phyloP scores from a whole-genome alignment of 805 yeast species.

The Ogataea paradorogensis region DNA sequence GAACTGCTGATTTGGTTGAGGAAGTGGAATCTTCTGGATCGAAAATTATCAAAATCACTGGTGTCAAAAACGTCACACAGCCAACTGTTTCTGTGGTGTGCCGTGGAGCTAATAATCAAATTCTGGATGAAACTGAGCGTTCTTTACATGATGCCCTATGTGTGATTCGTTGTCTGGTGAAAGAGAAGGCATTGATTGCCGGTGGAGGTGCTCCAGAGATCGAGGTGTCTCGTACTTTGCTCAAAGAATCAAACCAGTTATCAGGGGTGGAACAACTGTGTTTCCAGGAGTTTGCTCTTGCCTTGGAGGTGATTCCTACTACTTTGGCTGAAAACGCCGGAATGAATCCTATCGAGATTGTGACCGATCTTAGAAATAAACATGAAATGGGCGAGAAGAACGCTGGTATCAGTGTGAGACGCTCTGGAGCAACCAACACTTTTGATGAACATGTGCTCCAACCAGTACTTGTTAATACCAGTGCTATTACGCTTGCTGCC shows the following conservation, averaged over 20 bases:
- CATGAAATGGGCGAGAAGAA: slow-evolving; percentile 88
- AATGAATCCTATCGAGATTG: slow-evolving; percentile 83
- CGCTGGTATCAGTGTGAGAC: slow-evolving; percentile 94
- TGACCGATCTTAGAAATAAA: slow-evolving; percentile 85
- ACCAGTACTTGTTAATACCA: slow-evolving; percentile 91
- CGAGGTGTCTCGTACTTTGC: slow-evolving; percentile 74
- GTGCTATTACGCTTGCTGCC: slow-evolving; percentile 91
- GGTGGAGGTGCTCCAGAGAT: slow-evolving; percentile 99
- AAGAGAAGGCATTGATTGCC: slow-evolving; percentile 85
- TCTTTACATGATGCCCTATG: slow-evolving; percentile 97
- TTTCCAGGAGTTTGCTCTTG: slow-evolving; percentile 88
- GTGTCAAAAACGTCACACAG: slow-evolving; percentile 56
- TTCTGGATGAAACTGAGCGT: slow-evolving; percentile 95
- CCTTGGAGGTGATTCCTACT: slow-evolving; percentile 89
- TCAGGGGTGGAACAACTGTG: slow-evolving; percentile 89
- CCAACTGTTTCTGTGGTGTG: slow-evolving; percentile 86
- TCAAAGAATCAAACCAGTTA: slow-evolving; percentile 66
- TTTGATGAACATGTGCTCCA: slow-evolving; percentile 92
- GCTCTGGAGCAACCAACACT: slow-evolving; percentile 90
- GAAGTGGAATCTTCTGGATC: slow-evolving; percentile 89
- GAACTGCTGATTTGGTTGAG: slow-evolving; percentile 87
- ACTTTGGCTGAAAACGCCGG: slow-evolving; percentile 96
- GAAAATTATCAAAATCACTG: slow-evolving; percentile 83
- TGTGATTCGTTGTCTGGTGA: slow-evolving; percentile 84
- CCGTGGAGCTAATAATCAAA: slow-evolving; percentile 90